A percentile compares a stretch with the other conserved stretches of the same genome.
Conservation (phyloP, 441 rosid species). For the Dalechampia spathulata region DNA sequence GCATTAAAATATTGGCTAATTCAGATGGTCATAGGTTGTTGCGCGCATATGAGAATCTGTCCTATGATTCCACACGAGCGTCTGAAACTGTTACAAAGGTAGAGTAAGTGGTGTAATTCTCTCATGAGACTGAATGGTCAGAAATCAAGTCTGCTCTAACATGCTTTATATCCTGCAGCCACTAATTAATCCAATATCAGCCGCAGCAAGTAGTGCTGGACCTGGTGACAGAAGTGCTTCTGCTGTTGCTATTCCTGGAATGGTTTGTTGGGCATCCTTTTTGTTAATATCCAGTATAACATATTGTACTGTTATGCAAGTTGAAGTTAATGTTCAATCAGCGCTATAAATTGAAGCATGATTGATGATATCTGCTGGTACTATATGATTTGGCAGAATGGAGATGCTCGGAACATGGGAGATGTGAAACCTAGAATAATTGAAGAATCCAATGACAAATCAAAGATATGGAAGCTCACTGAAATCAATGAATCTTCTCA, state of each 20-base stretch:
- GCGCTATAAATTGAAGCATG: too few species aligned
- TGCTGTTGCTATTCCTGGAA: background rate
- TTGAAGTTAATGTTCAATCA: too few species aligned
- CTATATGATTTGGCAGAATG: too few species aligned
- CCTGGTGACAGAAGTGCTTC: constrained; percentile 6
- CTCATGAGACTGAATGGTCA: background rate
- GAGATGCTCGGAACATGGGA: too few species aligned
- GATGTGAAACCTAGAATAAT: background rate
- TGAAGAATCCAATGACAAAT: background rate
- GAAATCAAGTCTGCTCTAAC: background rate
- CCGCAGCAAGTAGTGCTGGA: background rate
- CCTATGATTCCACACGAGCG: constrained; percentile 32
- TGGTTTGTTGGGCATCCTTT: background rate
- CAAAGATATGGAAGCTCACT: constrained; percentile 20
- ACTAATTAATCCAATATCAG: constrained; percentile 1
- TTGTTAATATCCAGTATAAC: too few species aligned
- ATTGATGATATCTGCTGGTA: too few species aligned
- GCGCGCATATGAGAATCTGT: constrained; percentile 11
- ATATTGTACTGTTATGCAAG: too few species aligned
- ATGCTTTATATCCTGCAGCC: constrained; percentile 13
- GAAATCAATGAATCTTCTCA: constrained; percentile 35
- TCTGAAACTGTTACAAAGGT: constrained; percentile 31
- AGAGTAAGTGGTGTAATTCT: constrained; percentile 6
- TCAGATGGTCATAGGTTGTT: constrained; percentile 38
- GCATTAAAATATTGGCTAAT: constrained; percentile 44